phyloP scores from a whole-genome alignment of 2,329 filamentous ascomycete species.

The Arachnomyces sp. region DNA sequence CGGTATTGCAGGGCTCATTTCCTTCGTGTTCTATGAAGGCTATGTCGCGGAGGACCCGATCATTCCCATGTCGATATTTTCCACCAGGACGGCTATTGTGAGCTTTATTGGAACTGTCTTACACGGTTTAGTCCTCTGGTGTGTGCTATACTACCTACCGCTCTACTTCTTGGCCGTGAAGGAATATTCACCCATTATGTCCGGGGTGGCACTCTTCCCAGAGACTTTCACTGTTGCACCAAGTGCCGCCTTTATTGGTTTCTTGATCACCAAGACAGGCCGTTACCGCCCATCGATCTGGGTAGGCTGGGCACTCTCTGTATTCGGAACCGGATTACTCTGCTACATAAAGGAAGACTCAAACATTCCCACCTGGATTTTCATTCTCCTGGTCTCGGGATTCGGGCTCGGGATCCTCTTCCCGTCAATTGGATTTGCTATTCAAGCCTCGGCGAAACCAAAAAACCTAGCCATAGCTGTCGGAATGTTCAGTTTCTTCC shows the following conservation, averaged over 20 bases:
- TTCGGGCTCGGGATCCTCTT: conserved; percentile 59
- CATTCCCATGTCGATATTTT: conserved; percentile 39
- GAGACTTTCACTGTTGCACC: conserved; percentile 58
- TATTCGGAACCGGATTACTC: conserved; percentile 49
- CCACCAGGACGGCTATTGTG: conserved; percentile 40
- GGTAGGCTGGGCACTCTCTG: conserved; percentile 54
- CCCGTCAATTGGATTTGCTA: conserved; percentile 54
- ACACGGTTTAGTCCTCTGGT: conserved; percentile 47
- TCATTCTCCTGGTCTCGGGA: conserved; percentile 53
- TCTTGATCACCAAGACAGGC: conserved; percentile 49
- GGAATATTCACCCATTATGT: conserved; percentile 46
- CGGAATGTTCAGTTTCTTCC: conserved; percentile 61
- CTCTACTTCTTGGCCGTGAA: conserved; percentile 41
- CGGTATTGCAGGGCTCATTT: conserved; percentile 45
- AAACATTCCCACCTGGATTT: conserved; percentile 49
- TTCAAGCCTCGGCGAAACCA: conserved; percentile 54
- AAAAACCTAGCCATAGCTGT: conserved; percentile 54
- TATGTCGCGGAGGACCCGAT: conserved; percentile 45
- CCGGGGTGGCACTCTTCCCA: conserved; percentile 52
- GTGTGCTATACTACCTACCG: conserved; percentile 49
- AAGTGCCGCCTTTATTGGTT: conserved; percentile 44
- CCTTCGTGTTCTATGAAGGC: conserved; percentile 50
- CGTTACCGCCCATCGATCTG: conserved; percentile 56
- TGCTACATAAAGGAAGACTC: conserved; percentile 35
- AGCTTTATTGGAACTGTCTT: conserved; percentile 49